Evolutionary conservation across 805 yeast genomes (phyloP), one percentile per base, ranked within the genome.

Genomic region (Sugiyamaella marilandica): DNA sequence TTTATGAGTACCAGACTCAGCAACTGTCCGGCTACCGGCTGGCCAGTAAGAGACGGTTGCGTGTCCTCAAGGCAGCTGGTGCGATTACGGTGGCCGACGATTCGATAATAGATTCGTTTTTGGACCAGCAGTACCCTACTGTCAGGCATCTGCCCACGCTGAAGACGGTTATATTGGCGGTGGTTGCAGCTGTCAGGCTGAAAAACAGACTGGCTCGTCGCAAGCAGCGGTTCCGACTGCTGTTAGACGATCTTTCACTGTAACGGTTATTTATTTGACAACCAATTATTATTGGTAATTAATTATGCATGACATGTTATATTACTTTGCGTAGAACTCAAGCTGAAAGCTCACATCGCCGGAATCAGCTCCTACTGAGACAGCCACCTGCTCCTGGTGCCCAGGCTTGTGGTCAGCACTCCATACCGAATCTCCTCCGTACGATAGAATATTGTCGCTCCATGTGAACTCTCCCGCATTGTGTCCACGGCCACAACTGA

Each of bases 351-450:
- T 63, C 24, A 71, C 62, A 9, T 64, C 67, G 1, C 76, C 77
- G 41, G 24, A 26, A 18, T 65, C 66, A 29, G 67, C 62, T 8
- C 78, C 79, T 8, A 82, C 74, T 51, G 68, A 66, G 8, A 85
- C 71, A 0, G 74, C 66, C n/a, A 76, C 72, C 62, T 82, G 85
- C 34, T 69, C 62, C 55, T 70, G 73, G 14, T 75, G 71, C 0
- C 67, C 59, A 19, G 87, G 82, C 5, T 59, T 68, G 2, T 61
- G 56, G 4, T 63, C 67, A 1, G 86, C 80, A 53, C 84, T 78
- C 90, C 95, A 85, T 29, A 72, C 64, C 19, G 69, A 68, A 14
- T 72, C 71, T 2, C 90, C 91, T 3, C 88, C 87, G 63, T 79
- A 84, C 2, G 80, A 76, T 8, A 87, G 60, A 24, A 62, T 64